Base-by-base conservation (phyloP, 495 filamentous ascomycete species). In the Podospora appendiculata region DNA sequence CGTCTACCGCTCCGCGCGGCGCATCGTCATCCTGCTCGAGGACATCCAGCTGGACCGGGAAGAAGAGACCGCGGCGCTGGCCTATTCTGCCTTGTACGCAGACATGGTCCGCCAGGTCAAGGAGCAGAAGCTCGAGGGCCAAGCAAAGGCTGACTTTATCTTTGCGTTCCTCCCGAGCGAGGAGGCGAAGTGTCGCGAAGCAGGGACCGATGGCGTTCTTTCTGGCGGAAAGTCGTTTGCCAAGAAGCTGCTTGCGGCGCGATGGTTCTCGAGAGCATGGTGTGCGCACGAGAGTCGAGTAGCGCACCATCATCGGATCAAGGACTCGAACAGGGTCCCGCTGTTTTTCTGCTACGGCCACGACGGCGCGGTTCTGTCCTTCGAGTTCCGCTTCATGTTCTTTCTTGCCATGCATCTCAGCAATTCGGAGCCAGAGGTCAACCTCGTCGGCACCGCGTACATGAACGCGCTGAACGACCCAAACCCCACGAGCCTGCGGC, bases 241-340 rank as follows among this genome's bases (percentile, higher is more conserved):
- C 4, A 41, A 52, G 35, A 61, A 64, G 43, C 33, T 64, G 12
- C 47, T 64, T 1, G 42, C 32, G 8, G 57, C 58, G 0, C 45
- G 61, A 4, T 61, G 61, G 61, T 57, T 51, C 32, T 52, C 43
- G n/a, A 48, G 61, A 9, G 61, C 54, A 2, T 64, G 61, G 61
- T 64, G 58, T 40, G 61, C 61, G 8, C 61, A 61, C 41, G 61
- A 64, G 45, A 53, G 51, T 34, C 56, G 58, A 36, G 53, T 59
- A 19, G 44, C 45, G 1, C 50, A 35, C 5, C 56, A 61, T 34
- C 19, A 40, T 1, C 39, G 19, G 14, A 19, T 57, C 41, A 48
- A 61, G 40, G 59, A 64, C 48, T 25, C 25, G 5, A 5, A 25
- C 2, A 25, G 25, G 25, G 5, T 25, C 25, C 61, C 61, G 1